These are phyloP conservation scores for Phialophora expanda DNA, from an alignment of 2,329 filamentous ascomycete genomes.

Conservation along the genomic window DNA sequence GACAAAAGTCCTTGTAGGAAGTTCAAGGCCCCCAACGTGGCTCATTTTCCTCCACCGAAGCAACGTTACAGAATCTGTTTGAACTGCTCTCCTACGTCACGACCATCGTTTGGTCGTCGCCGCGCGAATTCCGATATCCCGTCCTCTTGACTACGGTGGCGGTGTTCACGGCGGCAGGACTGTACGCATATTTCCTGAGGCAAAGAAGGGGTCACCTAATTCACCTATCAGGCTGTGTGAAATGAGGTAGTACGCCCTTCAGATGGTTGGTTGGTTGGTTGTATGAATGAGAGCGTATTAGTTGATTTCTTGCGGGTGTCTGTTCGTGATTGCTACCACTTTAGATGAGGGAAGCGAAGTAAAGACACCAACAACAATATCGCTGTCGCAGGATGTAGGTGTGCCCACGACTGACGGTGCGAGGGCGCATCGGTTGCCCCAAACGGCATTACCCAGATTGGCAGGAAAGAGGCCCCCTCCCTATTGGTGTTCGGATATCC, in stretches of 20 bases:
- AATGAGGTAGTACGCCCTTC: no score
- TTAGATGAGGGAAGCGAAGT: not conserved
- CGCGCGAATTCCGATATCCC: conserved; percentile 69
- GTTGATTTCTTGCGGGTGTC: no score
- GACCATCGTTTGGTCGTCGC: conserved; percentile 68
- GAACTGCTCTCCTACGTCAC: conserved; percentile 70
- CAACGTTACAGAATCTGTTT: conserved; percentile 70
- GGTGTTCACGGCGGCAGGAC: conserved; percentile 54
- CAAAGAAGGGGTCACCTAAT: conserved; percentile 65
- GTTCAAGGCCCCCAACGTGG: conserved; percentile 58
- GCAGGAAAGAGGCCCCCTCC: not conserved
- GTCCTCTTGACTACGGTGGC: conserved; percentile 63
- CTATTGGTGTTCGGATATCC: conserved; percentile 2
- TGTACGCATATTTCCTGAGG: conserved; percentile 53
- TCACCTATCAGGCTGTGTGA: conserved; percentile 49
- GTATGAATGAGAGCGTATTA: no score
- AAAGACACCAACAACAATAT: not conserved
- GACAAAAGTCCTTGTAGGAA: not conserved
- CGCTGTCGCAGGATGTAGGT: not conserved
- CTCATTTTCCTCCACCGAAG: conserved; percentile 71
- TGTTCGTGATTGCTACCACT: not conserved
- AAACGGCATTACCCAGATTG: not conserved
- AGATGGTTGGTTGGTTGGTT: no score
- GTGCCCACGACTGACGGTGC: no score
- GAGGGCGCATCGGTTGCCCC: not conserved